A percentile compares a stretch with the other conserved stretches of the same genome.
Conservation (phyloP, 2,329 filamentous ascomycete genomes). For the Aureobasidium sp. region DNA sequence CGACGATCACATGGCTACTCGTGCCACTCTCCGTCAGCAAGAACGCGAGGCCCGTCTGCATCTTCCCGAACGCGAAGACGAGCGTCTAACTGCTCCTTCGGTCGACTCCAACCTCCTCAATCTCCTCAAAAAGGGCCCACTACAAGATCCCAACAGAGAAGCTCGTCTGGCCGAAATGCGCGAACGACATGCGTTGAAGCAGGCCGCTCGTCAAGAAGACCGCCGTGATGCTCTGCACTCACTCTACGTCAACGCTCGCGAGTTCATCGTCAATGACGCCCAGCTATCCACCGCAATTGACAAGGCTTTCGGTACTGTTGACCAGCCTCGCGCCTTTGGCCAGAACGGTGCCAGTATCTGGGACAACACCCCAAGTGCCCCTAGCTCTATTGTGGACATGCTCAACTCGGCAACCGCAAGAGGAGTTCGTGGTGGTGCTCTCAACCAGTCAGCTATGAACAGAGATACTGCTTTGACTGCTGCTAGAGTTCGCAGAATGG, state of each 20-base stretch:
- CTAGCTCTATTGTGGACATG: conserved; percentile 41
- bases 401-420: conserved; percentile 26
- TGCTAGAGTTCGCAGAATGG: conserved; percentile 54
- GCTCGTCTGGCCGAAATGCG: conserved; percentile 26
- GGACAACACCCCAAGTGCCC: conserved; percentile 34
- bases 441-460: conserved; percentile 18
- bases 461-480: conserved; percentile 25
- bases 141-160: conserved; percentile 14
- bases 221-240: conserved; percentile 63
- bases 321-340: conserved; percentile 28
- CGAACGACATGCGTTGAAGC: conserved; percentile 42
- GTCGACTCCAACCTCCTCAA: conserved; percentile 32
- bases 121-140: conserved; percentile 16
- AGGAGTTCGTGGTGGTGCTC: conserved; percentile 20
- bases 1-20: conserved; percentile 27
- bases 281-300: conserved; percentile 70
- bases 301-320: conserved; percentile 59
- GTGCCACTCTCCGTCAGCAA: conserved; percentile 41
- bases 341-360: conserved; percentile 44
- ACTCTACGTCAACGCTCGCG: conserved; percentile 78
- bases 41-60: conserved; percentile 44
- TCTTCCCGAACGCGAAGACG: conserved; percentile 65
- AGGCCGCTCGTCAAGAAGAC: conserved; percentile 43
- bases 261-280: conserved; percentile 76
- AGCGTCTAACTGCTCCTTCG: conserved; percentile 63